Evolutionary conservation across 1,284 basidiomycete species (phyloP).

Genomic region (Crepidotus sp.): DNA sequence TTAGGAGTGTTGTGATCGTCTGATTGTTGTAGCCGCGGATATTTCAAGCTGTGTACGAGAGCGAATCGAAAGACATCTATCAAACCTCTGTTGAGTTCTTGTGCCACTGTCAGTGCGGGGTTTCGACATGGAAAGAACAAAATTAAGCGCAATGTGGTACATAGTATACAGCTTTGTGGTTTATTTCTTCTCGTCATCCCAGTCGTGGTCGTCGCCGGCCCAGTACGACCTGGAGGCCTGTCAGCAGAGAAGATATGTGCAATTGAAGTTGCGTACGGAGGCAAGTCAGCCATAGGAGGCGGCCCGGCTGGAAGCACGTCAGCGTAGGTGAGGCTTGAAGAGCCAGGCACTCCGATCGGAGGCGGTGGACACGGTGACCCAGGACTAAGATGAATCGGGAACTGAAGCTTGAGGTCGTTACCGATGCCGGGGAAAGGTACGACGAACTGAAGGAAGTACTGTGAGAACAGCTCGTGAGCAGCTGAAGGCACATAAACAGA

Average conservation of each 20-base stretch:
- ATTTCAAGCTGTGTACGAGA: no score
- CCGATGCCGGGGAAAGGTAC: constrained; percentile 16
- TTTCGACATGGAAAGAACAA: no score
- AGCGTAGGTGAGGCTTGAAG: constrained; percentile 1
- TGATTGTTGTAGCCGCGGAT: no score
- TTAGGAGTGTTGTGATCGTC: no score
- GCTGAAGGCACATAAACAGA: neutral
- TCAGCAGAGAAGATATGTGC: neutral
- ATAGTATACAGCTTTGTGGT: no score
- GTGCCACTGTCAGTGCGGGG: no score
- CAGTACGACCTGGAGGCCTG: constrained; percentile 10
- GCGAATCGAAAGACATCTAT: no score
- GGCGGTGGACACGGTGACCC: constrained; percentile 10
- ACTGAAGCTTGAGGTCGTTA: constrained; percentile 14
- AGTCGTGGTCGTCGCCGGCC: constrained; percentile 14
- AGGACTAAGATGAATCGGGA: constrained; percentile 14
- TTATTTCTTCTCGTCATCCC: constrained; percentile 7
- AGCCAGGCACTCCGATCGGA: neutral
- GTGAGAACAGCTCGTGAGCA: neutral
- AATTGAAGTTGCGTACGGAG: constrained; percentile 1
- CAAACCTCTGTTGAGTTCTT: no score
- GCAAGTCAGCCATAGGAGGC: constrained; percentile 13
- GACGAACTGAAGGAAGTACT: constrained; percentile 11
- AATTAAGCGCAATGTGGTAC: no score
- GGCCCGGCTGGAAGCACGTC: constrained; percentile 14